phyloP scores from a whole-genome alignment of 768 basidiomycete species.

The Phylloporus rhodoxanthus region DNA sequence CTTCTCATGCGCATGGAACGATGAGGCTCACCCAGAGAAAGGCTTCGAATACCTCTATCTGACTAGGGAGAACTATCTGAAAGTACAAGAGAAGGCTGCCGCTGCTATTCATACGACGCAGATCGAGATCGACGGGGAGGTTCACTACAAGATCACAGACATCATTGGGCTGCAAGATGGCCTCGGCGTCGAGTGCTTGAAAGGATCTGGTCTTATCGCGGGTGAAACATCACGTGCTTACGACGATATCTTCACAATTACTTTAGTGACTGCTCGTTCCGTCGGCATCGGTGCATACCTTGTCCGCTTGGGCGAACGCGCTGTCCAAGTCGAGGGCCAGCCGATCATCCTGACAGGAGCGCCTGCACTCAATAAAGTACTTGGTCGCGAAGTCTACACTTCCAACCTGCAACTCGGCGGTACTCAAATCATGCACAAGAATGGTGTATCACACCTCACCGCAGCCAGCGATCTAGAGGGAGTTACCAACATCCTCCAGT shows the following conservation, averaged over 20 bases:
- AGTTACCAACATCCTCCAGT: conserved; percentile 87
- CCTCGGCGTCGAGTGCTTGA: conserved; percentile 92
- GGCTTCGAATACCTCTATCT: conserved; percentile 95
- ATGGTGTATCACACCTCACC: conserved; percentile 95
- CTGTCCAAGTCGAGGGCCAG: conserved; percentile 98
- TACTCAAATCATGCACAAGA: conserved; percentile 99
- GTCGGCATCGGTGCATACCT: conserved; percentile 99
- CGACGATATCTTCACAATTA: conserved; percentile 99
- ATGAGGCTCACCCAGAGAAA: conserved; percentile 78
- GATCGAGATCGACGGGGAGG: conserved; percentile 80
- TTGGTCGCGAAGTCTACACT: conserved; percentile 98
- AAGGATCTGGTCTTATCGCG: conserved; percentile 95
- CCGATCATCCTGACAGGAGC: conserved; percentile 99
- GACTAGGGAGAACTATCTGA: conserved; percentile 84
- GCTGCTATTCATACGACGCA: conserved; percentile 76
- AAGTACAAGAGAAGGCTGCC: conserved; percentile 80
- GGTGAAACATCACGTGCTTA: conserved; percentile 98
- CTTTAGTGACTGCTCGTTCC: conserved; percentile 95
- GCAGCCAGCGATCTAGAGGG: conserved; percentile 95
- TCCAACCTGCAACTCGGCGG: conserved; percentile 98
- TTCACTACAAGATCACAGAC: conserved; percentile 90
- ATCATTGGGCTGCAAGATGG: conserved; percentile 97
- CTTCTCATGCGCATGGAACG: conserved; percentile 91
- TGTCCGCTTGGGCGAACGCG: conserved; percentile 93
- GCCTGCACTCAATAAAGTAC: conserved; percentile 94